Conservation (phyloP, 1,284 basidiomycete species). For the Paramarasmius palmivorus region DNA sequence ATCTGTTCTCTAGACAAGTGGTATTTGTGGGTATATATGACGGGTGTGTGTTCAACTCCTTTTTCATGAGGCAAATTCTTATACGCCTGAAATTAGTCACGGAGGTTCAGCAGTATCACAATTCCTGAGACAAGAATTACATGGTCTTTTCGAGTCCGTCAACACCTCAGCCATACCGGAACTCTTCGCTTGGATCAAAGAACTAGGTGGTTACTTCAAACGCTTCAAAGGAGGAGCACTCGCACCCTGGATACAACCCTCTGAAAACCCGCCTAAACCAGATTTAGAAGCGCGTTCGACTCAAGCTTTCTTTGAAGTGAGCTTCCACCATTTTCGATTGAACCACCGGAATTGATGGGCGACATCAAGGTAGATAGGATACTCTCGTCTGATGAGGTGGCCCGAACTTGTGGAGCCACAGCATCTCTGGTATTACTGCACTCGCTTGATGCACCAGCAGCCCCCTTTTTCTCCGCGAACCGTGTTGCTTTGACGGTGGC, state of each 20-base stretch:
- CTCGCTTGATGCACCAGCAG: conserved; percentile 72
- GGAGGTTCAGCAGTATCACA: conserved; percentile 78
- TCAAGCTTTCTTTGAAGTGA: conserved; percentile 82
- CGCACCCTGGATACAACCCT: conserved; percentile 60
- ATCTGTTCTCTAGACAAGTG: conserved; percentile 69
- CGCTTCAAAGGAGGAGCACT: conserved; percentile 82
- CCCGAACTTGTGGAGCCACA: conserved; percentile 81
- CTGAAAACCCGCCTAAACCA: conserved; percentile 48
- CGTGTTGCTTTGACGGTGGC: conserved; percentile 82
- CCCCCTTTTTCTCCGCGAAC: conserved; percentile 78
- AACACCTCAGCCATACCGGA: conserved; percentile 70
- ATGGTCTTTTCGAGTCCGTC: conserved; percentile 77
- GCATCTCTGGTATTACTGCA: conserved; percentile 90
- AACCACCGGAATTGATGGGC: conserved; percentile 7
- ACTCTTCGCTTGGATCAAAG: conserved; percentile 74
- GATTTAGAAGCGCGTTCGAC: conserved; percentile 85
- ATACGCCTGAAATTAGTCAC: conserved; percentile 48
- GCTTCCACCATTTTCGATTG: conserved; percentile 20
- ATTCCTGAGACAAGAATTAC: conserved; percentile 79
- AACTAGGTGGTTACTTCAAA: conserved; percentile 85
- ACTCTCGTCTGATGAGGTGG: conserved; percentile 57
- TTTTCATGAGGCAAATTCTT: not conserved
- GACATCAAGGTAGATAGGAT: conserved; percentile 58
- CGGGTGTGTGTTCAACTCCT: conserved; percentile 52
- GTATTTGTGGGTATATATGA: conserved; percentile 89